Conservation (phyloP, 2,329 filamentous ascomycete genomes). For the Colletotrichum sp. region DNA sequence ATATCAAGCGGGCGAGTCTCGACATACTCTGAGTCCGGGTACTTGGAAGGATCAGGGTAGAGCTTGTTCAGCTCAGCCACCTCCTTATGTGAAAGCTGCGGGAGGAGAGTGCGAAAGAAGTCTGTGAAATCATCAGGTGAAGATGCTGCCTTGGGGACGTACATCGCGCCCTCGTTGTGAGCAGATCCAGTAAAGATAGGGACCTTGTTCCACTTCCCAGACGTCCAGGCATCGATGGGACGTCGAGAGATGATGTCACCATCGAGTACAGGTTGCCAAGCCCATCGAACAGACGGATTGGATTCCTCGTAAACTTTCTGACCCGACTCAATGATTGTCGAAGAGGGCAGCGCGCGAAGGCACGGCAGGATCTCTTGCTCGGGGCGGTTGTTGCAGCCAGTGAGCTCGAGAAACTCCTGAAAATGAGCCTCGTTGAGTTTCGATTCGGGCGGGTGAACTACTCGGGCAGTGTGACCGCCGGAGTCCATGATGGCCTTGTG, state of each 20-base stretch:
- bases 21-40: conserved; percentile 37
- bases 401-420: conserved; percentile 32
- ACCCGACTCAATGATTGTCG: conserved; percentile 29
- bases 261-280: conserved; percentile 36
- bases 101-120: conserved; percentile 32
- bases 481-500: conserved; percentile 37
- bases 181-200: conserved; percentile 33
- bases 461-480: conserved; percentile 33
- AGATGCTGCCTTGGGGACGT: conserved; percentile 24
- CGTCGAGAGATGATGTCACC: conserved; percentile 32
- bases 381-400: conserved; percentile 24
- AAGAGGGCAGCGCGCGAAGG: conserved; percentile 26
- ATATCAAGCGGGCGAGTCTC: conserved; percentile 42
- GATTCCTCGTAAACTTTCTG: conserved; percentile 31
- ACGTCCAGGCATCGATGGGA: conserved; percentile 34
- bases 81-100: conserved; percentile 31
- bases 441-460: conserved; percentile 29
- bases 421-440: conserved; percentile 32
- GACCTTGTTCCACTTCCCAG: conserved; percentile 34
- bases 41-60: conserved; percentile 37
- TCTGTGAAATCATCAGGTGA: conserved; percentile 24
- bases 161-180: conserved; percentile 34
- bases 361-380: conserved; percentile 29
- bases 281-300: conserved; percentile 34
- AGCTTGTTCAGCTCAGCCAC: conserved; percentile 29